Evolutionary conservation across 352 stramenopile species (phyloP), one percentile per base, ranked within the genome.

Genomic region (Globisporangium spiculum): DNA sequence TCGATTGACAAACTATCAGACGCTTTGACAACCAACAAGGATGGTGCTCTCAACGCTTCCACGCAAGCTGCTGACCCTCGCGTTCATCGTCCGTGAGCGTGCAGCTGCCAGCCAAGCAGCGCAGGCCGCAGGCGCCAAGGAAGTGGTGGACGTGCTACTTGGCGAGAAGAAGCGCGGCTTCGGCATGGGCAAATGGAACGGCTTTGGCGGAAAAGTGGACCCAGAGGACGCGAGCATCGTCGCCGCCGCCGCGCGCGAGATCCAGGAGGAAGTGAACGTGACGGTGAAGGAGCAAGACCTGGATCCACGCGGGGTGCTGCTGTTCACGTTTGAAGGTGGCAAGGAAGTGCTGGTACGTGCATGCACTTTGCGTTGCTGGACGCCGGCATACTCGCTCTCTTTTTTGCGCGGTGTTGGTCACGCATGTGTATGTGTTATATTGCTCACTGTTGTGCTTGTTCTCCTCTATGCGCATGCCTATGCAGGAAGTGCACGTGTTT

Each of bases 91-190:
- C 61, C 77, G 79, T 36, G 66, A 80, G 65, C 58, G 59, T 38
- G 52, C 30, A 26, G 30, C 10, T 7, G 18, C 18, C 6, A 12
- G 38, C 1, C 36, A 55, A 10, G 30, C 34, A 6, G 52, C 2
- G 12, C 12, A 16, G 22, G 53, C 16, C 0, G 26, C 7, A 57
- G 24, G 12, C 10, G 36, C 34, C 36, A 65, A 58, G 6, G 27
- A 58, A 6, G 60, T 66, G 12, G 30, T 50, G 30, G 65, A 92
- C 56, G 76, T 95, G 36, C 74, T 96, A 34, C 74, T 96, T 22
- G 91, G 91, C 2, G 75, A 95, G 73, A 98, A 98, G 73, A 97
- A 97, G 70, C 84, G 90, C 44, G 92, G 92, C 41, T 96, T 97
- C 61, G 91, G 92, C 18, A 38, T 75, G 54, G 90, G 90, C 62